Evolutionary conservation across 225 moss, liverwort and hornwort genomes (phyloP).

Genomic region (Polytrichum formosum): DNA sequence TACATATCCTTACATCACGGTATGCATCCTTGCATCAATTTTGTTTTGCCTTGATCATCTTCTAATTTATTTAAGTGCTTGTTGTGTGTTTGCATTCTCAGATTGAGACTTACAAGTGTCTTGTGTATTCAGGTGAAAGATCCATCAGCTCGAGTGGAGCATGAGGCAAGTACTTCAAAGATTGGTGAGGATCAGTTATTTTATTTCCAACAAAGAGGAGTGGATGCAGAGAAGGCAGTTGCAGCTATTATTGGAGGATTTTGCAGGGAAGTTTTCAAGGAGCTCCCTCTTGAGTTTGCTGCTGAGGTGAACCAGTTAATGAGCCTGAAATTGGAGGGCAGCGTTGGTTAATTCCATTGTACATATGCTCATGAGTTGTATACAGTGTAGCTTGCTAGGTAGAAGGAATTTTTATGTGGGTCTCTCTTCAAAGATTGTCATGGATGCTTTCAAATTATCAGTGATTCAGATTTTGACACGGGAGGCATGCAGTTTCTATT

Average conservation of each 20-base stretch:
- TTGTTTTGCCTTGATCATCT: not conserved
- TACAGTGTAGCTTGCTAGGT: slow-evolving; percentile 21
- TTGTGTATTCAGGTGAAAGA: slow-evolving; percentile 65
- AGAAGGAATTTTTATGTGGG: slow-evolving; percentile 1
- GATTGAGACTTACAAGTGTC: not conserved
- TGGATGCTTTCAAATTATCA: too few species aligned
- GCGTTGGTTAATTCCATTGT: slow-evolving; percentile 54
- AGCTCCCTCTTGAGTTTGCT: slow-evolving; percentile 90
- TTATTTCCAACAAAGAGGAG: slow-evolving; percentile 93
- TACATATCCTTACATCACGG: slow-evolving; percentile 94
- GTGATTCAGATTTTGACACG: too few species aligned
- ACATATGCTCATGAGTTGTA: slow-evolving; percentile 16
- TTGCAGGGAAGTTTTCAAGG: slow-evolving; percentile 94
- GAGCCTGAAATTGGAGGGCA: slow-evolving; percentile 98
- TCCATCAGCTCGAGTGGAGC: slow-evolving; percentile 91
- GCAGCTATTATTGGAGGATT: slow-evolving; percentile 96
- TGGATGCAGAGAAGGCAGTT: slow-evolving; percentile 88
- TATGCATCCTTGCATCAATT: slow-evolving; percentile 18
- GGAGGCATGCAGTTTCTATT: not conserved
- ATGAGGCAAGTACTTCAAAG: slow-evolving; percentile 98
- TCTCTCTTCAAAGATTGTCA: slow-evolving; percentile 6
- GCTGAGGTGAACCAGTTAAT: slow-evolving; percentile 97
- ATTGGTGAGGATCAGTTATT: slow-evolving; percentile 97
- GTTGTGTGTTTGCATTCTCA: not conserved
- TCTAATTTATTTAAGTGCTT: not conserved